Evolutionary conservation across 1,139 yeast species (phyloP).

Genomic region (Yamadazyma sp.): DNA sequence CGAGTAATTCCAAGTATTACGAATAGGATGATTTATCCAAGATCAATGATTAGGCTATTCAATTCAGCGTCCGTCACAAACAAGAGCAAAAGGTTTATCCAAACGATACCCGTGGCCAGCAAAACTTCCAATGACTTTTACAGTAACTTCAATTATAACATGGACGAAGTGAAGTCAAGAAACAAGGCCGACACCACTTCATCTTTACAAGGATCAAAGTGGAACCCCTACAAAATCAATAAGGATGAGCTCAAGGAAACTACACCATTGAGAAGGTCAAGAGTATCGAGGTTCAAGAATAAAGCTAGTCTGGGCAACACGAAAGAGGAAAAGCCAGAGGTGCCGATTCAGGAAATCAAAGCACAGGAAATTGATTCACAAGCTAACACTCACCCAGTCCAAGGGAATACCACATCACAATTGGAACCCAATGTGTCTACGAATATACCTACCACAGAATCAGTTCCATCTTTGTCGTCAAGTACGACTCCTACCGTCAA

Average conservation of each 20-base stretch:
- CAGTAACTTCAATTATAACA: slow-evolving; percentile 26
- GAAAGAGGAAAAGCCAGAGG: slow-evolving; percentile 3
- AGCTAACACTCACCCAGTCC: slow-evolving; percentile 2
- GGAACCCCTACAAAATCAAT: slow-evolving; percentile 24
- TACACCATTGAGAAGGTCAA: slow-evolving; percentile 33
- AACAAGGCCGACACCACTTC: slow-evolving; percentile 14
- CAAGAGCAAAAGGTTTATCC: slow-evolving; percentile 41
- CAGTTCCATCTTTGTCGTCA: slow-evolving; percentile 7
- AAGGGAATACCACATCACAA: neutral
- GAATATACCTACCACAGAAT: slow-evolving; percentile 4
- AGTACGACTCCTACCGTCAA: slow-evolving; percentile 10
- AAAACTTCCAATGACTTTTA: slow-evolving; percentile 24
- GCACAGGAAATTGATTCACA: slow-evolving; percentile 1
- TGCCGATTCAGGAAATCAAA: slow-evolving; percentile 1
- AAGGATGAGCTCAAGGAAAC: slow-evolving; percentile 12
- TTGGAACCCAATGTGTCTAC: slow-evolving; percentile 8
- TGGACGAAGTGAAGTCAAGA: slow-evolving; percentile 14
- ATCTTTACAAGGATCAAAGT: slow-evolving; percentile 18
- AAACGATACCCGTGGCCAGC: slow-evolving; percentile 36
- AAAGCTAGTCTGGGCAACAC: slow-evolving; percentile 12
- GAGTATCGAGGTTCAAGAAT: slow-evolving; percentile 36
- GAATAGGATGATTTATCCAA: neutral
- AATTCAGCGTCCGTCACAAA: slow-evolving; percentile 12
- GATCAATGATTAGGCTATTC: neutral
- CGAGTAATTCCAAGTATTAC: neutral